These are phyloP conservation scores for Geotrichum bryndzae DNA, from an alignment of 1,139 yeast genomes.

Conservation along the genomic window DNA sequence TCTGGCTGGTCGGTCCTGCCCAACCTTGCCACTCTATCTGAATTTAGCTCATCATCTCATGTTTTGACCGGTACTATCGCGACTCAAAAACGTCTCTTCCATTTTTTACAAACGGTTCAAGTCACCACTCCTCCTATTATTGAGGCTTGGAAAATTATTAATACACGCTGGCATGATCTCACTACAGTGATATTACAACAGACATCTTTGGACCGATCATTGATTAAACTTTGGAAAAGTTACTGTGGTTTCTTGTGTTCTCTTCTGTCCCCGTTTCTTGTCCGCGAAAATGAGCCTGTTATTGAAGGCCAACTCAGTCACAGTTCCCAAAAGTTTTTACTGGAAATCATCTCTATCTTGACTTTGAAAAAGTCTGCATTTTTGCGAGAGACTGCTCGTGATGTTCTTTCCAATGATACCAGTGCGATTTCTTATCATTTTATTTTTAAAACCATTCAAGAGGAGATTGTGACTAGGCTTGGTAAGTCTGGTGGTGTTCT, in stretches of 20 bases:
- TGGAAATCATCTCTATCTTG: conserved; percentile 25
- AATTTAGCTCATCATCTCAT: conserved; percentile 51
- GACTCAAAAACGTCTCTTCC: conserved; percentile 59
- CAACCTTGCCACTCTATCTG: conserved; percentile 38
- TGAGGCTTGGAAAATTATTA: conserved; percentile 53
- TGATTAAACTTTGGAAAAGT: conserved; percentile 28
- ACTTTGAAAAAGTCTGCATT: conserved; percentile 23
- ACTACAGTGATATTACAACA: conserved; percentile 9
- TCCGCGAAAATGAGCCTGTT: conserved; percentile 22
- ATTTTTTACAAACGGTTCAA: conserved; percentile 48
- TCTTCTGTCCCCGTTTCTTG: conserved; percentile 31
- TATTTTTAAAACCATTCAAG: conserved; percentile 34
- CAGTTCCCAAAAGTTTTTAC: conserved; percentile 21
- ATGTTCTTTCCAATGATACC: conserved; percentile 42
- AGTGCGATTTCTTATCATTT: conserved; percentile 41
- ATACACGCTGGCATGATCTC: conserved; percentile 49
- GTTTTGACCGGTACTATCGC: conserved; percentile 74
- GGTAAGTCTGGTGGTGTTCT: background rate
- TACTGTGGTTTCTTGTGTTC: conserved; percentile 46
- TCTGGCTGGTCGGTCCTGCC: conserved; percentile 31
- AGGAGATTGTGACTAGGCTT: conserved; percentile 9
- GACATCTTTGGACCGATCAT: conserved; percentile 13
- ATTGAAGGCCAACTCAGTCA: conserved; percentile 19
- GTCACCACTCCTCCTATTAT: conserved; percentile 55
- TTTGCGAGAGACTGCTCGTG: conserved; percentile 45